Percentiles rank a stretch among this genome's conserved stretches.
Conservation (phyloP, 108 stramenopile species). For the Schizochytrium sp. region DNA sequence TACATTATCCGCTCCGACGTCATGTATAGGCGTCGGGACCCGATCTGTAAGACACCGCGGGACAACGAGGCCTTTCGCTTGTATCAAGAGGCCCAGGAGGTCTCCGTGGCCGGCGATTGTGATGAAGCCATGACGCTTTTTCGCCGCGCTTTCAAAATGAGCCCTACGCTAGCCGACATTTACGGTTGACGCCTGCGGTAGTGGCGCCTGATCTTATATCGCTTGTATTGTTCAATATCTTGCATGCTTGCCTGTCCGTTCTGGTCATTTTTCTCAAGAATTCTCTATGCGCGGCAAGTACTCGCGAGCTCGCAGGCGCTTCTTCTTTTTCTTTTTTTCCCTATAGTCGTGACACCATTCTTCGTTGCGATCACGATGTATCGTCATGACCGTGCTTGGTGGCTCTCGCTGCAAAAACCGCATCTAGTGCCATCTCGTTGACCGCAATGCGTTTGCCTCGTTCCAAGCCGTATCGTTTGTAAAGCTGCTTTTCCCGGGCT, state of each 20-base stretch:
- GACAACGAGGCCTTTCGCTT: slow-evolving; percentile 21
- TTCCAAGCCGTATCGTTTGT: neutral
- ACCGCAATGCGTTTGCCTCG: neutral
- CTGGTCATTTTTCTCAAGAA: no score
- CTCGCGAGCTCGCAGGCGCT: no score
- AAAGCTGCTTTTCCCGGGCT: neutral
- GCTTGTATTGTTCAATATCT: neutral
- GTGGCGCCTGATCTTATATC: neutral
- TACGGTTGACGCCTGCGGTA: neutral
- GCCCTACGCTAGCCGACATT: slow-evolving; percentile 15
- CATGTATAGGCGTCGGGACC: slow-evolving; percentile 7
- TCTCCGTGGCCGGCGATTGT: neutral
- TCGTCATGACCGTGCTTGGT: neutral
- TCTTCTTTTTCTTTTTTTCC: no score
- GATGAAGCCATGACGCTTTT: slow-evolving; percentile 15
- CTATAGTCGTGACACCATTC: no score
- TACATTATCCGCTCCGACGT: slow-evolving; percentile 31
- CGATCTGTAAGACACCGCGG: slow-evolving; percentile 6
- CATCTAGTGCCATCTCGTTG: neutral
- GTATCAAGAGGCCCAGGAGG: slow-evolving; percentile 23
- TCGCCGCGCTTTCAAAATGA: slow-evolving; percentile 20
- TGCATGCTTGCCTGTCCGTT: no score
- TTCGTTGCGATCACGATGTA: neutral
- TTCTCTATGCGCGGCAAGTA: no score
- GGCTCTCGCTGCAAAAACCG: neutral